Evolutionary conservation across 2,329 filamentous ascomycete species (phyloP), one percentile per base, ranked within the genome.

Genomic region (Dichotomopilus funicola): DNA sequence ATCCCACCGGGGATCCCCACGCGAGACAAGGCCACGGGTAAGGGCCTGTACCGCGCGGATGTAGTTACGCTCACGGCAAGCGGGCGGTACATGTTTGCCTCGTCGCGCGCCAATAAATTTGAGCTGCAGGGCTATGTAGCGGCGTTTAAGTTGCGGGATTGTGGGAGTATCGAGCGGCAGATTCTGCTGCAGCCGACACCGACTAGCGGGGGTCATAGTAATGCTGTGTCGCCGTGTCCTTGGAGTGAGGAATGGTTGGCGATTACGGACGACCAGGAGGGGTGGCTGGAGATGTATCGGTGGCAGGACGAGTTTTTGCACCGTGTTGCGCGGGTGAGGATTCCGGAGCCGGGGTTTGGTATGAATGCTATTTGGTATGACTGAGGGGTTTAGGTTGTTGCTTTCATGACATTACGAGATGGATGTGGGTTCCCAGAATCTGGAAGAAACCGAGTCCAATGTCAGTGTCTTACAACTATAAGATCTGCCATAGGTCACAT

Each of bases 301-400:
- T 95, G 89, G 88, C 79, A 86, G 61, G 86, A 91, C 56, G 89
- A 94, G 76, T 89, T 86, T 63, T 72, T 95, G 52, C 86, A 83
- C 1, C 76, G 89, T 3, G 89, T 95, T 6, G 89, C 89, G 12
- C 78, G 88, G 59, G 76, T 88, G 60, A 83, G 89, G 63, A 85
- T 95, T 40, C 83, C 85, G 5, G 90, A 95, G 74, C 88, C 88
- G n/a, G 90, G 90, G 1, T 95, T 95, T 69, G 89, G 89, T 1
- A 95, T 95, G 90, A 95, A 95, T 72, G 89, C 89, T n/a, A 91
- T 95, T 60, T 95, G 90, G 90, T 94, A 94, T 70, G 87, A 95
- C 72, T 89, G 46, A 54, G 31, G 40, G 6, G 40, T 42, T 3
- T 42, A 13, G 13, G 13, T n/a, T 42, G 6, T 12, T 42, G 6